Evolutionary conservation across 1,284 basidiomycete species (phyloP).

Genomic region (Cystobasidium pallidum): DNA sequence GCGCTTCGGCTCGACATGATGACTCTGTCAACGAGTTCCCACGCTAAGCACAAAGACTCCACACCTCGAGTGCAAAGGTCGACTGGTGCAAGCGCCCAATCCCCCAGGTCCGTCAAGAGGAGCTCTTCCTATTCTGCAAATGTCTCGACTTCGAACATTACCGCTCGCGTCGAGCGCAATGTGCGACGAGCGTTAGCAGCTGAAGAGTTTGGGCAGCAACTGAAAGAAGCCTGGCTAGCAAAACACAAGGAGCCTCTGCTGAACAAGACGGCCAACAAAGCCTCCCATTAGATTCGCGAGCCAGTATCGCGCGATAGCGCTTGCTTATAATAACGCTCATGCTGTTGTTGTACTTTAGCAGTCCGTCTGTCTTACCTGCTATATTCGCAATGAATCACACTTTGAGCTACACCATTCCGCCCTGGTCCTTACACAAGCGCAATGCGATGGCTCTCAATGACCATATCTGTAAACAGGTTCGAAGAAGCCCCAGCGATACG

Average conservation of each 20-base stretch:
- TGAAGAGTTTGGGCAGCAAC: slow-evolving; percentile 25
- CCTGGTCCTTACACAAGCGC: too few relatives aligned
- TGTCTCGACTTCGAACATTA: background rate
- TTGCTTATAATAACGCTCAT: too few relatives aligned
- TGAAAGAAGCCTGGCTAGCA: slow-evolving; percentile 23
- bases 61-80: background rate
- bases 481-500: too few relatives aligned
- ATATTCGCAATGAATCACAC: too few relatives aligned
- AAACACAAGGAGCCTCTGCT: slow-evolving; percentile 15
- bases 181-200: slow-evolving; percentile 20
- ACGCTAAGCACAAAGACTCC: background rate
- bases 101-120: background rate
- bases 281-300: background rate
- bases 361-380: too few relatives aligned
- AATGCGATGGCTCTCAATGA: too few relatives aligned
- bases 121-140: background rate
- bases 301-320: too few relatives aligned
- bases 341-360: too few relatives aligned
- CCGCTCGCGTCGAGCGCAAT: slow-evolving; percentile 12
- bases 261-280: slow-evolving; percentile 11
- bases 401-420: too few relatives aligned
- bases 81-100: background rate
- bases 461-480: too few relatives aligned
- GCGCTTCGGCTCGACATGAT: slow-evolving; percentile 63
- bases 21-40: slow-evolving; percentile 21